Evolutionary conservation across 495 filamentous ascomycete species (phyloP).

Genomic region (Hypoxylon subgilvum): DNA sequence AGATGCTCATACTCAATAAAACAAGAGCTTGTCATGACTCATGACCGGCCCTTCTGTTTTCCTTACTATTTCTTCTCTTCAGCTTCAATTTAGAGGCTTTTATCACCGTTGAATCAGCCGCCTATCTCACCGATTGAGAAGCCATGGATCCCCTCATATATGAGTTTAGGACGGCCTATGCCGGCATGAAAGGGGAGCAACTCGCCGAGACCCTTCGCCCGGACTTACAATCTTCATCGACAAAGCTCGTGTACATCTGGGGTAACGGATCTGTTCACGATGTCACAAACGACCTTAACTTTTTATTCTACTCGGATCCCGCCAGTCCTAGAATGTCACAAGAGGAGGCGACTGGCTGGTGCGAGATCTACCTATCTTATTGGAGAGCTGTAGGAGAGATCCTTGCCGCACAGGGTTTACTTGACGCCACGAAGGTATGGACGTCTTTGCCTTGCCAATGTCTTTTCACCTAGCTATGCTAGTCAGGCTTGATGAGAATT

Average conservation of each 20-base stretch:
- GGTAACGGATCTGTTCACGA: slow-evolving; percentile 37
- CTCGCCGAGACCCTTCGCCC: slow-evolving; percentile 76
- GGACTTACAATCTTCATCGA: slow-evolving; percentile 60
- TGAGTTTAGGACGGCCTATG: slow-evolving; percentile 67
- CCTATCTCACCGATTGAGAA: not conserved
- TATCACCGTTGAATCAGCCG: not conserved
- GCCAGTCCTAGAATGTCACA: slow-evolving; percentile 55
- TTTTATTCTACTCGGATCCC: slow-evolving; percentile 36
- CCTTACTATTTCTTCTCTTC: not conserved
- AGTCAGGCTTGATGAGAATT: no score
- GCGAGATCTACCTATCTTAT: slow-evolving; percentile 79
- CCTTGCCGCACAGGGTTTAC: slow-evolving; percentile 57
- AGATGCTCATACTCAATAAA: not conserved
- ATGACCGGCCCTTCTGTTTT: not conserved
- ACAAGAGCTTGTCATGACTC: no score
- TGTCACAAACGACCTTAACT: slow-evolving; percentile 34
- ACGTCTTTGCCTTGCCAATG: not conserved
- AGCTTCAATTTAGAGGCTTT: not conserved
- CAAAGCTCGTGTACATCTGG: slow-evolving; percentile 67
- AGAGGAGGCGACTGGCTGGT: slow-evolving; percentile 74
- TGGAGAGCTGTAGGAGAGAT: slow-evolving; percentile 81
- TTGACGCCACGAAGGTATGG: slow-evolving; percentile 43
- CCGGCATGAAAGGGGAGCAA: slow-evolving; percentile 62
- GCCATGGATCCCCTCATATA: slow-evolving; percentile 68
- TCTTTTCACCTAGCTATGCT: no score